Evolutionary conservation across 1,139 yeast species (phyloP).

Genomic region (Nakaseomyces nivariensis): DNA sequence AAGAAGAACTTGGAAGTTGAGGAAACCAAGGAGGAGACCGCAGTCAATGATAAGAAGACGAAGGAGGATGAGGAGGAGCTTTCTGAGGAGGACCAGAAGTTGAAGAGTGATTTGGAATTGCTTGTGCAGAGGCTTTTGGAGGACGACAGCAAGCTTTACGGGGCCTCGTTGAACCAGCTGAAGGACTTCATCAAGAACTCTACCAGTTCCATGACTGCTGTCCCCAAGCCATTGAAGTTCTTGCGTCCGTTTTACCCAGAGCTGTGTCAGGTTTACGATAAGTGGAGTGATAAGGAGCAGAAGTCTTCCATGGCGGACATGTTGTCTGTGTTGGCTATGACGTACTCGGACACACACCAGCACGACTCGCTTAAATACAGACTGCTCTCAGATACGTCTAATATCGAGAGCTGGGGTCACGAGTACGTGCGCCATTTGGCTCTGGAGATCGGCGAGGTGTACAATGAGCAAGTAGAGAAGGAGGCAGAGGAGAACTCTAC

Average conservation of each 20-base stretch:
- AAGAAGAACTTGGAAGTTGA: slow-evolving; percentile 4
- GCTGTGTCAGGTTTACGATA: slow-evolving; percentile 53
- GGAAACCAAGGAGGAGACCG: slow-evolving; percentile 1
- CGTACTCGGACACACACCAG: slow-evolving; percentile 77
- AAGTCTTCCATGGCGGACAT: slow-evolving; percentile 63
- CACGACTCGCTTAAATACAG: slow-evolving; percentile 78
- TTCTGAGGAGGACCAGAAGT: slow-evolving; percentile 85
- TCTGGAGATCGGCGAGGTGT: slow-evolving; percentile 84
- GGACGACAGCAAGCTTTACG: slow-evolving; percentile 42
- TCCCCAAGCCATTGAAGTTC: slow-evolving; percentile 95
- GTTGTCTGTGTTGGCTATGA: slow-evolving; percentile 90
- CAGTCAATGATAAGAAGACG: background rate
- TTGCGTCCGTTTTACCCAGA: slow-evolving; percentile 76
- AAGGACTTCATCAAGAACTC: slow-evolving; percentile 80
- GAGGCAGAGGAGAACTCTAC: slow-evolving; percentile 31
- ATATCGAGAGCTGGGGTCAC: slow-evolving; percentile 91
- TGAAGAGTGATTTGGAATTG: slow-evolving; percentile 79
- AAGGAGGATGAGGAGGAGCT: slow-evolving; percentile 59
- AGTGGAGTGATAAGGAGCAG: slow-evolving; percentile 44
- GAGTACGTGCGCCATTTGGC: slow-evolving; percentile 95
- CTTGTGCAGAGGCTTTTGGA: slow-evolving; percentile 69
- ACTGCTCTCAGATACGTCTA: slow-evolving; percentile 50
- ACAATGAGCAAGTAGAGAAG: slow-evolving; percentile 54
- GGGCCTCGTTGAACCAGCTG: slow-evolving; percentile 52
- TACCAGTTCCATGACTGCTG: slow-evolving; percentile 98